Base-by-base conservation (phyloP, 257 asterid genomes). In the Verbascum thapsus region DNA sequence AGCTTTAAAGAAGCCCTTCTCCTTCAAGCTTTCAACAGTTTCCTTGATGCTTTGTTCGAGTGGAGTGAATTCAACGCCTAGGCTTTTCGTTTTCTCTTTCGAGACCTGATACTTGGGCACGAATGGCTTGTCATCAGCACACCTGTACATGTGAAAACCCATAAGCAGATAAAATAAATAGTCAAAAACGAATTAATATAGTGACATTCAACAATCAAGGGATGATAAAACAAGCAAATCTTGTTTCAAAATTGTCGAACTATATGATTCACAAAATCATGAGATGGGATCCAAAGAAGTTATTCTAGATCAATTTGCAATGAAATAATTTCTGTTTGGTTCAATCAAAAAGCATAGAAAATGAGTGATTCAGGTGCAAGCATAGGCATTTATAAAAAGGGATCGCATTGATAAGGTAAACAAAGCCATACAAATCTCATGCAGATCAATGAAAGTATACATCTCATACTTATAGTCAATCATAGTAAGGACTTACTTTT, bases 11-110 rank as follows among this genome's bases (percentile, higher is more conserved):
- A 84, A 80, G 64, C 50, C 61, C 68, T 85, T 83, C 81, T 83
- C 90, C 78, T 72, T 79, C 69, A 87, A 77, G 77, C 92, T 87
- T 58, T 87, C 88, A 1, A 87, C 86, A 51, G 91, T 83, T 63
- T 80, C 90, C 80, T 71, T 81, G 59, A 83, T 15, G 80, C 90
- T 81, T 77, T 76, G 74, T 71, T 83, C 79, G 17, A 85, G 83
- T 44, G 95, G 75, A 67, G 76, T 81, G 69, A 76, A 88, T 48
- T 73, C 82, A 13, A 88, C 62, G 11, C 95, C 86, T 8, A 88
- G 66, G 62, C 81, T 67, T 68, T 70, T 80, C 3, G 91, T 86
- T 34, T 57, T 85, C 40, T 83, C 92, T 41, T 72, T 80, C 3
- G 95, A 85, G 38, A 83, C 89, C 56, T 88, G 87, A 74, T 78